These are phyloP conservation scores for Cystoisospora suis DNA, from an alignment of 169 alveolate species.

Conservation along the genomic window DNA sequence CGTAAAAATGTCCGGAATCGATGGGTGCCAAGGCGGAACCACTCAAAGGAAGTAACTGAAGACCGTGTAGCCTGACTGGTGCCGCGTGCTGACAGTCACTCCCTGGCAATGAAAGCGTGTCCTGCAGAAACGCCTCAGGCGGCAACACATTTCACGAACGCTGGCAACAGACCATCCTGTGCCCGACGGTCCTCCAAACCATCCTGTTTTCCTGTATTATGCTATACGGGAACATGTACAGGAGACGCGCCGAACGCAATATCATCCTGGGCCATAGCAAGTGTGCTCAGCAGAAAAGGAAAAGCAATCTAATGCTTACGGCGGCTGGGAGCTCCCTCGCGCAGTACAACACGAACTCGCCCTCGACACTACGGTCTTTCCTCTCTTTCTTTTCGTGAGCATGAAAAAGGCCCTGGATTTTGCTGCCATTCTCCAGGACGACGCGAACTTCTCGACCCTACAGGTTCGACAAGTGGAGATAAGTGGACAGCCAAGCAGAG, in stretches of 20 bases:
- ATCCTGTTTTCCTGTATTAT: too few relatives aligned
- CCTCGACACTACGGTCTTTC: not conserved
- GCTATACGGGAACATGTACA: too few relatives aligned
- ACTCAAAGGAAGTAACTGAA: not conserved
- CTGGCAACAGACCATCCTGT: too few relatives aligned
- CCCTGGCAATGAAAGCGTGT: too few relatives aligned
- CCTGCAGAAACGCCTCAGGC: too few relatives aligned
- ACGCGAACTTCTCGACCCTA: conserved; percentile 20
- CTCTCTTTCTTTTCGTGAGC: conserved; percentile 1
- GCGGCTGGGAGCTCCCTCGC: conserved; percentile 1
- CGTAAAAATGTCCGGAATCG: not conserved
- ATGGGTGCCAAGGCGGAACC: not conserved
- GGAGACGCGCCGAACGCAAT: too few relatives aligned
- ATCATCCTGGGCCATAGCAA: too few relatives aligned
- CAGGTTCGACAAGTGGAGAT: not conserved
- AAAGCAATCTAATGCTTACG: not conserved
- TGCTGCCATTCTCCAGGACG: not conserved
- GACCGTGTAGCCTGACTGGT: too few relatives aligned
- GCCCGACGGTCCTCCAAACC: too few relatives aligned
- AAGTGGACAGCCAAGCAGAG: not conserved
- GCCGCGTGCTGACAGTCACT: too few relatives aligned
- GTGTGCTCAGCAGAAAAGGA: too few relatives aligned
- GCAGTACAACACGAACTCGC: not conserved
- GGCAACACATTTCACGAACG: too few relatives aligned
- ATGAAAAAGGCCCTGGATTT: not conserved